These are phyloP conservation scores for Lathyrus tuberosus DNA, from an alignment of 306 rosid genomes.

Conservation along the genomic window DNA sequence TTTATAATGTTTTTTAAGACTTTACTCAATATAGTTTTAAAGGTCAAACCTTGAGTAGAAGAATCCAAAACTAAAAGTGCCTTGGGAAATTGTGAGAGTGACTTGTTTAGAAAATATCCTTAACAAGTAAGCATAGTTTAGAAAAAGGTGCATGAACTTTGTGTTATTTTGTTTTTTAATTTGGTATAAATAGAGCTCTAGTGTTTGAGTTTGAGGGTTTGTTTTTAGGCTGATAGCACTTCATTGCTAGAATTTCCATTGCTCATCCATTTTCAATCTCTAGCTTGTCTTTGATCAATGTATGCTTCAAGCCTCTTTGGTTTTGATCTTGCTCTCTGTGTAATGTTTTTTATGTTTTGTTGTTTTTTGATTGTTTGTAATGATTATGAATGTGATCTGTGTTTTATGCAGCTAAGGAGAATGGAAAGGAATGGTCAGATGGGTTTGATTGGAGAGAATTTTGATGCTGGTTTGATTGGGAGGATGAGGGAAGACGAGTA, in stretches of 20 bases:
- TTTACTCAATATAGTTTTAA: slow-evolving; percentile 39
- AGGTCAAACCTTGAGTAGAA: slow-evolving; percentile 47
- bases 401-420: slow-evolving; percentile 49
- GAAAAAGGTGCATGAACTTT: slow-evolving; percentile 20
- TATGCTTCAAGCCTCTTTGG: slow-evolving; percentile 42
- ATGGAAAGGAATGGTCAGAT: slow-evolving; percentile 70
- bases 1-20: neutral
- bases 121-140: neutral
- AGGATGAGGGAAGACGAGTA: slow-evolving; percentile 73
- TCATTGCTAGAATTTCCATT: slow-evolving; percentile 42
- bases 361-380: neutral
- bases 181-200: slow-evolving; percentile 36
- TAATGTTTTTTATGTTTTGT: slow-evolving; percentile 7
- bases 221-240: slow-evolving; percentile 36
- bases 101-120: slow-evolving; percentile 33
- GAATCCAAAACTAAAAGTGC: slow-evolving; percentile 11
- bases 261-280: slow-evolving; percentile 46
- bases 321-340: neutral
- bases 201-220: slow-evolving; percentile 35
- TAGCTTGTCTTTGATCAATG: slow-evolving; percentile 45
- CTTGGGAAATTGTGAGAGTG: slow-evolving; percentile 36
- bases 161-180: neutral
- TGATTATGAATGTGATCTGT: slow-evolving; percentile 9
- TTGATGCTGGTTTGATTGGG: slow-evolving; percentile 55
- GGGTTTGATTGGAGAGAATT: slow-evolving; percentile 60